Percentiles rank a stretch among this genome's conserved stretches.
Conservation (phyloP, 441 rosid species). For the Erysimum cheiri region DNA sequence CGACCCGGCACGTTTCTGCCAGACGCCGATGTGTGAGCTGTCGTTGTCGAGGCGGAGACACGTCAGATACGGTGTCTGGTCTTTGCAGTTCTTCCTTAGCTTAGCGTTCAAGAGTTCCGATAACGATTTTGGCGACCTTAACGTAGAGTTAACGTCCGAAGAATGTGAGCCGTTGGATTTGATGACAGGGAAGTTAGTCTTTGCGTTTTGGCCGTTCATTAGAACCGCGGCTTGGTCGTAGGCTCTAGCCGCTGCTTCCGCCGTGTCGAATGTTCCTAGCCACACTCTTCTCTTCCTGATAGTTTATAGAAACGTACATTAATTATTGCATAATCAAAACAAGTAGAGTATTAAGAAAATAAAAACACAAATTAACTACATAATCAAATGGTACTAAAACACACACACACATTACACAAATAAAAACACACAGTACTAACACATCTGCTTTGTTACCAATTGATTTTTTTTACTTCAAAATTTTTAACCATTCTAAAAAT, state of each 20-base stretch:
- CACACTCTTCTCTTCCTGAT: constrained; percentile 83
- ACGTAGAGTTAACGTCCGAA: constrained; percentile 30
- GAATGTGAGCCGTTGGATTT: constrained; percentile 36
- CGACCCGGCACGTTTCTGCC: constrained; percentile 80
- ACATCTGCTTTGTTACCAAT: no score
- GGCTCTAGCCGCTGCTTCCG: constrained; percentile 80
- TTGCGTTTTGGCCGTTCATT: constrained; percentile 80
- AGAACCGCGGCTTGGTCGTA: constrained; percentile 78
- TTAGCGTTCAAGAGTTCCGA: constrained; percentile 64
- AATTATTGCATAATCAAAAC: neutral
- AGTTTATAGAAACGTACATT: neutral
- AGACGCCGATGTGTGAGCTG: constrained; percentile 79
- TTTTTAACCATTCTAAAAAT: no score
- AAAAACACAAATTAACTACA: neutral
- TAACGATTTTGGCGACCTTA: constrained; percentile 49
- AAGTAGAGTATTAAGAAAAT: neutral
- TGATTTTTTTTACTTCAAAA: no score
- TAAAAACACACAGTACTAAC: no score
- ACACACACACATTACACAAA: no score
- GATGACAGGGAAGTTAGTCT: constrained; percentile 66
- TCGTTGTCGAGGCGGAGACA: constrained; percentile 83
- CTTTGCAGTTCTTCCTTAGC: constrained; percentile 65
- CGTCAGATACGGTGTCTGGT: constrained; percentile 70
- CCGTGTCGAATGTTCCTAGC: constrained; percentile 90
- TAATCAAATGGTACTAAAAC: no score